Base-by-base conservation (phyloP, 768 basidiomycete genomes). In the Rhodosporidiobolus sp. region DNA sequence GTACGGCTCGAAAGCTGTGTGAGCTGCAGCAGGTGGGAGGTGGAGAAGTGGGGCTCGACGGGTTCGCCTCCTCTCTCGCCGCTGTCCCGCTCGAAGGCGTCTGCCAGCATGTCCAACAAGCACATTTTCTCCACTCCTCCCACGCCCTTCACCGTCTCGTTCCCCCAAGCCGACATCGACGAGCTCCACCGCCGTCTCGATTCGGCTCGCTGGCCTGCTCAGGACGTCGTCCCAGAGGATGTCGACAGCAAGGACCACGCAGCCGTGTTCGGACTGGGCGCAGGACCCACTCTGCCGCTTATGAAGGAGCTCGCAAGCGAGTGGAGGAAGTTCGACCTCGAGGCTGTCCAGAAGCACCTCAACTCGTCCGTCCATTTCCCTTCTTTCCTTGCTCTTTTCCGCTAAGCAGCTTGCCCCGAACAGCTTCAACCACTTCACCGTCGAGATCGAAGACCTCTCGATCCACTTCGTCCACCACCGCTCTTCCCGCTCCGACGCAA, bases 391-490 rank as follows among this genome's bases (percentile, higher is more conserved):
- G 22, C 20, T 5, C 10, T 11, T 34, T 10, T 10, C 49, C 17
- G 46, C 50, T 67, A 7, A 43, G 24, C 20, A 16, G 28, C 6
- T 16, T 12, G 12, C 30, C 1, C 26, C 52, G 0, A 11, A 20
- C 63, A 73, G 72, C 12, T 73, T 66, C 67, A 26, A 69, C 7
- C 53, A 73, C 64, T 73, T 53, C 63, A 65, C 56, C 8, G 72
- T 69, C 59, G 67, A 60, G 17, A 65, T 73, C 26, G 72, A 73
- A n/a, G 63, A 46, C 26, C 54, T 75, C n/a, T 45, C 48, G 0
- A 38, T 79, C 35, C 79, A 80, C 63, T 80, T 76, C 68, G 43
- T 80, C 20, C 77, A 78, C 55, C 57, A 72, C 34, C 57, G 56
- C 24, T 79, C 78, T 0, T 14, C 56, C 1, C 73, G 67, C 16